Evolutionary conservation across 768 basidiomycete species (phyloP).

Genomic region (Leccinum olivaceopallidum): DNA sequence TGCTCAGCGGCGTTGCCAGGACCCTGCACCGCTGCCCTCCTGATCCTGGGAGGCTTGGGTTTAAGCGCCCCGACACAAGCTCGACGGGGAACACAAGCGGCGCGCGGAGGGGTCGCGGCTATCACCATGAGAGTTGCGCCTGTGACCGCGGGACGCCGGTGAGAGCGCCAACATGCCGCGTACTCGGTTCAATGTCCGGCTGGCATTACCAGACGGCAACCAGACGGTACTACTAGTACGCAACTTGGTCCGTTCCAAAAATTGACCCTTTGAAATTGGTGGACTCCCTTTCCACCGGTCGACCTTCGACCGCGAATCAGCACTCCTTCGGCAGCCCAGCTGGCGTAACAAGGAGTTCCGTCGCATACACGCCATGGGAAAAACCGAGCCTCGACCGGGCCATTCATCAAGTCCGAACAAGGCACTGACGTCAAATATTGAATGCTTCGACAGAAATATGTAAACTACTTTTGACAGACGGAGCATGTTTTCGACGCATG

Average conservation of each 20-base stretch:
- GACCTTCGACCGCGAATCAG: constrained; percentile 2
- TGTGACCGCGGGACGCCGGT: neutral
- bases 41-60: constrained; percentile 10
- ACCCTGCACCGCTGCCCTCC: constrained; percentile 22
- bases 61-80: constrained; percentile 12
- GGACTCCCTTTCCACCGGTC: neutral
- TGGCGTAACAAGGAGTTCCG: neutral
- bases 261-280: neutral
- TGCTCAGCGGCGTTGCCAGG: constrained; percentile 33
- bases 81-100: constrained; percentile 12
- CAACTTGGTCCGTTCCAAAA: neutral
- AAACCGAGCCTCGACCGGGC: neutral
- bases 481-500: neutral
- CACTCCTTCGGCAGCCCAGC: constrained; percentile 2
- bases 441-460: neutral
- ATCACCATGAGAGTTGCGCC: constrained; percentile 2
- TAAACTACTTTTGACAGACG: constrained; percentile 2
- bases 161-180: neutral
- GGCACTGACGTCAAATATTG: constrained; percentile 1
- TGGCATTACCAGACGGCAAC: neutral
- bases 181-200: neutral
- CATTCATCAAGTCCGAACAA: neutral
- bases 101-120: constrained; percentile 30
- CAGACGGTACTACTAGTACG: neutral
- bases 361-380: neutral